phyloP scores from a whole-genome alignment of 805 yeast genomes.

The Starmerella apis region DNA sequence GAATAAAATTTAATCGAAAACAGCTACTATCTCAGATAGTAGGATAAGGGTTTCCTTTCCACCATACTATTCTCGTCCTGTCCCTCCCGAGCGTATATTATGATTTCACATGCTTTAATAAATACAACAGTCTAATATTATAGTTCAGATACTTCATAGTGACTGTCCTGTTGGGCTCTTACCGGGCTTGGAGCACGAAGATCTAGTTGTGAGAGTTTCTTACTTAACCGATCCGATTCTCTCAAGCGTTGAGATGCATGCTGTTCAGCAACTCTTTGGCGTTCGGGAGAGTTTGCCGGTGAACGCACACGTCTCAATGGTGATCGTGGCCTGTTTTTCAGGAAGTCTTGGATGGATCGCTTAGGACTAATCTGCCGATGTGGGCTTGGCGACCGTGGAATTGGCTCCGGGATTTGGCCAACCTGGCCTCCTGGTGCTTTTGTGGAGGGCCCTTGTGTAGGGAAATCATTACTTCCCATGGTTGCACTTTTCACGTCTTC shows the following conservation, averaged over 20 bases:
- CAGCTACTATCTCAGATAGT: no score
- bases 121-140: neutral
- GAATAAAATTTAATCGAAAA: no score
- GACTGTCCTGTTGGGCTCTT: neutral
- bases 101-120: neutral
- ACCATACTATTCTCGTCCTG: no score
- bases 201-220: constrained; percentile 18
- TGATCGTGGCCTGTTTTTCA: constrained; percentile 14
- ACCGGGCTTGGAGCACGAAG: constrained; percentile 10
- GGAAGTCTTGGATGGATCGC: constrained; percentile 17
- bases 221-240: constrained; percentile 12
- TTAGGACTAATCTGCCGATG: constrained; percentile 15
- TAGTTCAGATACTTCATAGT: neutral
- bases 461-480: constrained; percentile 28
- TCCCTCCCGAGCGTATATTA: no score
- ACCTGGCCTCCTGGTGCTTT: neutral
- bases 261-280: constrained; percentile 4
- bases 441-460: neutral
- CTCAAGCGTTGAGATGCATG: constrained; percentile 15
- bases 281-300: constrained; percentile 12
- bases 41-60: no score
- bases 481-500: constrained; percentile 32
- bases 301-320: constrained; percentile 14
- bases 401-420: neutral
- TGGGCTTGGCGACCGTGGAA: constrained; percentile 12